Conservation (phyloP, 2,329 filamentous ascomycete species). For the Aspergillus brasiliensis region DNA sequence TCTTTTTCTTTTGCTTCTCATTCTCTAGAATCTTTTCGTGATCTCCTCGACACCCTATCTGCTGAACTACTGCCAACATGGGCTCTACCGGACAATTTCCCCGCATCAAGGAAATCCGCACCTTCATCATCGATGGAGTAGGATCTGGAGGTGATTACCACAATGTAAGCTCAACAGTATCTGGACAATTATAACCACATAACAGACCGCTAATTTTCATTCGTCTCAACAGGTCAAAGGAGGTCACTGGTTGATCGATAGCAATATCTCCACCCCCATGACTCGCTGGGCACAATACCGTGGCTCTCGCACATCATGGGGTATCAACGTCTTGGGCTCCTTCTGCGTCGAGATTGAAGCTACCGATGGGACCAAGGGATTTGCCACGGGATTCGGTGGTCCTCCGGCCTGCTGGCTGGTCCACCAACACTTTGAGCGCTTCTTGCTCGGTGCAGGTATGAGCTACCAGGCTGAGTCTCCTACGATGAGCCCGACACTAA, state of each 20-base stretch:
- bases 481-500: neutral
- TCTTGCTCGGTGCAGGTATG: constrained; percentile 75
- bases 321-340: constrained; percentile 91
- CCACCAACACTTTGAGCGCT: constrained; percentile 89
- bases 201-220: neutral
- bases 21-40: constrained; percentile 6
- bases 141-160: constrained; percentile 67
- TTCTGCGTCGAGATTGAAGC: constrained; percentile 90
- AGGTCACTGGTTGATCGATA: constrained; percentile 79
- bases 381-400: constrained; percentile 91
- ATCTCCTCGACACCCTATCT: constrained; percentile 1
- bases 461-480: neutral
- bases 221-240: constrained; percentile 43
- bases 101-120: constrained; percentile 49
- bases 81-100: constrained; percentile 38
- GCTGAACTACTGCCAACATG: constrained; percentile 27
- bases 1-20: constrained; percentile 11
- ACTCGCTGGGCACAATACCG: constrained; percentile 87
- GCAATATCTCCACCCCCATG: constrained; percentile 89
- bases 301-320: constrained; percentile 85
- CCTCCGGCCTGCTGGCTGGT: constrained; percentile 93
- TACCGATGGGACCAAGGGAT: constrained; percentile 86
- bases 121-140: constrained; percentile 50
- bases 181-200: neutral
- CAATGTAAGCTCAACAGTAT: constrained; percentile 66